These are phyloP conservation scores for Colletotrichum gloeosporioides DNA, from an alignment of 2,329 filamentous ascomycete genomes.

Conservation along the genomic window DNA sequence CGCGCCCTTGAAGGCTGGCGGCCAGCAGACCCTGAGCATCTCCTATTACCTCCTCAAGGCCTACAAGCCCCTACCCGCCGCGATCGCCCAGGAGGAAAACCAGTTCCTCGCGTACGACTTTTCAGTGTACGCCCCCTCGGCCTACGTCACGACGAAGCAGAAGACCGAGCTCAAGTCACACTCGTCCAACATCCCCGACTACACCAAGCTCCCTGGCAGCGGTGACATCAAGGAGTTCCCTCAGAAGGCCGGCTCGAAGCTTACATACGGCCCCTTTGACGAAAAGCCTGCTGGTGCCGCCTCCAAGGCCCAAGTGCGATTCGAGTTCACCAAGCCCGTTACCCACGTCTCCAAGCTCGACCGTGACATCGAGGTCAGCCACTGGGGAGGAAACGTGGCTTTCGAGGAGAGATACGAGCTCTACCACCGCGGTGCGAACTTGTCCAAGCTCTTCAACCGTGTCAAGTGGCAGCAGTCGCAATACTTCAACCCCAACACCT, in stretches of 20 bases:
- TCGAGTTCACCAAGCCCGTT: slow-evolving; percentile 94
- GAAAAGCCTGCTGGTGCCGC: slow-evolving; percentile 79
- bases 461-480: slow-evolving; percentile 75
- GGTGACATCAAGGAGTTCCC: slow-evolving; percentile 68
- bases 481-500: slow-evolving; percentile 79
- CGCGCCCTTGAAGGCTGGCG: slow-evolving; percentile 74
- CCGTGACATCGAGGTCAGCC: slow-evolving; percentile 92
- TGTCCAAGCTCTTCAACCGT: slow-evolving; percentile 75
- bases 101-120: slow-evolving; percentile 89
- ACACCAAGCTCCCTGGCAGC: slow-evolving; percentile 71
- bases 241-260: slow-evolving; percentile 81
- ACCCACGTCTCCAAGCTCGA: slow-evolving; percentile 81
- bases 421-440: slow-evolving; percentile 82
- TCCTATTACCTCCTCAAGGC: slow-evolving; percentile 81
- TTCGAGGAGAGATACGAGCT: slow-evolving; percentile 94
- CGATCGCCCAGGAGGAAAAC: slow-evolving; percentile 82
- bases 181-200: slow-evolving; percentile 80
- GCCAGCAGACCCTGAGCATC: slow-evolving; percentile 86
- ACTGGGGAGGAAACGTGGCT: slow-evolving; percentile 97
- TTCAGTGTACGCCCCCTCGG: slow-evolving; percentile 82
- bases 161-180: slow-evolving; percentile 97
- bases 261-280: slow-evolving; percentile 89
- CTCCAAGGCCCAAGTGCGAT: slow-evolving; percentile 79
- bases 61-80: slow-evolving; percentile 79
- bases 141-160: slow-evolving; percentile 87